Evolutionary conservation across 2,329 filamentous ascomycete genomes (phyloP).

Genomic region (Paecilomyces variotii): DNA sequence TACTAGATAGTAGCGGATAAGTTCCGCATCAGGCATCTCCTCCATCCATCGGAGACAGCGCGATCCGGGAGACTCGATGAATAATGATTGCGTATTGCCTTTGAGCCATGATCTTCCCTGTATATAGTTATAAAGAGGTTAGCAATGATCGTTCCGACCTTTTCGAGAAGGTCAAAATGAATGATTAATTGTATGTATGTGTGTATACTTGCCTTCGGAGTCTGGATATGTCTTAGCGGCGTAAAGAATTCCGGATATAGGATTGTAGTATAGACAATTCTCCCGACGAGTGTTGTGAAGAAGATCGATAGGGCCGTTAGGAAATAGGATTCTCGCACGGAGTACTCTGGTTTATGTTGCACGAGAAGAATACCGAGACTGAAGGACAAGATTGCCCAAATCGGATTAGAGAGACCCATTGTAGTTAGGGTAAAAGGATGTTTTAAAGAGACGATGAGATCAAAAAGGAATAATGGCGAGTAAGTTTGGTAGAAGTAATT

Average conservation of each 20-base stretch:
- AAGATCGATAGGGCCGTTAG: slow-evolving; percentile 16
- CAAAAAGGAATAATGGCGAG: neutral
- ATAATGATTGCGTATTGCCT: slow-evolving; percentile 36
- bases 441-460: too few species aligned
- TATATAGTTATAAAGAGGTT: neutral
- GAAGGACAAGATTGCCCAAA: neutral
- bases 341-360: slow-evolving; percentile 19
- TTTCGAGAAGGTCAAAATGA: neutral
- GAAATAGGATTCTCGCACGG: slow-evolving; percentile 19
- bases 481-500: neutral
- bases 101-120: slow-evolving; percentile 36
- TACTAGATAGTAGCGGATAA: slow-evolving; percentile 58
- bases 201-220: slow-evolving; percentile 36
- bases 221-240: slow-evolving; percentile 50
- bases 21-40: slow-evolving; percentile 56
- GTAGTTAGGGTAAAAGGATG: too few species aligned
- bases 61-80: slow-evolving; percentile 32
- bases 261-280: slow-evolving; percentile 30
- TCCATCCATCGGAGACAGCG: slow-evolving; percentile 44
- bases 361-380: slow-evolving; percentile 2
- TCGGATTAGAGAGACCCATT: neutral
- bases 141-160: neutral
- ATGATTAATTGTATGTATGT: neutral
- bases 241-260: slow-evolving; percentile 53
- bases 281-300: slow-evolving; percentile 12